Evolutionary conservation across 2,329 filamentous ascomycete genomes (phyloP), one percentile per base, ranked within the genome.

Genomic region (Alternaria sp.): DNA sequence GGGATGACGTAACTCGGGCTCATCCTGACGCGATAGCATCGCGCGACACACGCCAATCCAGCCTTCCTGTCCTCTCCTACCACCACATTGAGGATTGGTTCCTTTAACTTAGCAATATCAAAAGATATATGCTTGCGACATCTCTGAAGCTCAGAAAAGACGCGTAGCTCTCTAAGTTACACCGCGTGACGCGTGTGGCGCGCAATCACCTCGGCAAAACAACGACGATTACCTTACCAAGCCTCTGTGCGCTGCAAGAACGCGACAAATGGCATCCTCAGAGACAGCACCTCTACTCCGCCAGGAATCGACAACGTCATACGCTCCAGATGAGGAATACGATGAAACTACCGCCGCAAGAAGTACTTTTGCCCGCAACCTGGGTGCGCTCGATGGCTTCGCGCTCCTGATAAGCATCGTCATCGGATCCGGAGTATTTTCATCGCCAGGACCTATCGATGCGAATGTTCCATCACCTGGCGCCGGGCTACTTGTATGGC

Each of bases 391-490:
- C 3, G 74, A 78, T 43, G 76, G 73, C 18, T 89, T 88, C 65
- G 86, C 84, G 18, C 87, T 89, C 48, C 81, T 89, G 54, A 84
- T 89, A 66, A 86, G 85, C 75, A 88, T 89, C 66, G 86, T 89
- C 42, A 88, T 89, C 54, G 88, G 88, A 22, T 88, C 86, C 42
- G 87, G 88, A 48, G 83, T 90, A 22, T 90, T 90, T 66, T 89
- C 88, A 0, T 89, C 87, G 1, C 87, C 88, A 0, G 87, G 87
- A 0, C 82, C 86, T 4, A 85, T 90, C 62, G 87, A 89, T 67
- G 84, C 85, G 3, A 89, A 89, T 63, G 87, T 89, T 1, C 86
- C 87, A 0, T 89, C 88, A 0, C 87, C 87, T 0, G 87, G 86
- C 9, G 79, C 81, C 0, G 86, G 86, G 0, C 71, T 90, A 20